Base-by-base conservation (phyloP, 2,329 filamentous ascomycete species). In the Fusarium tanahbumbuense region DNA sequence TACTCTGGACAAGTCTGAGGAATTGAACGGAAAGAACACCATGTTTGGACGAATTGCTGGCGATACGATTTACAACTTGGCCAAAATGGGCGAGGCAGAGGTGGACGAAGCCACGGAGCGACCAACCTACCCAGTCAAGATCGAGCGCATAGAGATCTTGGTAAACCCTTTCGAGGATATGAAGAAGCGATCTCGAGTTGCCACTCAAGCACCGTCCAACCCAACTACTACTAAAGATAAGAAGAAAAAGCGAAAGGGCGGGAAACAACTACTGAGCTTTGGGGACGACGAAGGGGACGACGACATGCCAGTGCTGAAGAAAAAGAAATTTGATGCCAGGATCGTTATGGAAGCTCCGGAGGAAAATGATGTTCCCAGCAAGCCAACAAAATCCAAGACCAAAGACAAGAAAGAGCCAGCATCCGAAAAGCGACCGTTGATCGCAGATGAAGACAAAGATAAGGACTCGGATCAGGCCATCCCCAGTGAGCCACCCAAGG, bases 61-160 rank as follows among this genome's bases (percentile, higher is more conserved):
- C 28, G 93, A 98, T 71, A 98, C 95, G 18, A 96, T 99, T 58
- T 99, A 97, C 82, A 98, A 98, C 79, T 80, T 99, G 76, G 90
- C 94, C 76, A 97, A 94, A 81, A 97, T 98, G 85, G 94, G 92
- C 22, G 94, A 98, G 78, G 89, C 88, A 1, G 96, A 98, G 77
- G 83, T 97, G 20, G 88, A 91, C 27, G 91, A 93, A 57, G 91
- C 90, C 18, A 90, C 88, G 9, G 95, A 98, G 69, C 87, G 93
- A 66, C 95, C 95, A 3, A 81, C 97, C 50, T 99, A 97, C 78
- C 91, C 95, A 0, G 88, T 93, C 37, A 94, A 90, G 79, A 90
- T 99, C 62, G 89, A 88, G 6, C 83, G 85, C 22, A 83, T 92
- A 28, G 92, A 96, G 78, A 89, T 97, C 22, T 78, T 96, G 68